These are phyloP conservation scores for Globisporangium uncinulatum DNA, from an alignment of 352 stramenopile species.

Conservation along the genomic window DNA sequence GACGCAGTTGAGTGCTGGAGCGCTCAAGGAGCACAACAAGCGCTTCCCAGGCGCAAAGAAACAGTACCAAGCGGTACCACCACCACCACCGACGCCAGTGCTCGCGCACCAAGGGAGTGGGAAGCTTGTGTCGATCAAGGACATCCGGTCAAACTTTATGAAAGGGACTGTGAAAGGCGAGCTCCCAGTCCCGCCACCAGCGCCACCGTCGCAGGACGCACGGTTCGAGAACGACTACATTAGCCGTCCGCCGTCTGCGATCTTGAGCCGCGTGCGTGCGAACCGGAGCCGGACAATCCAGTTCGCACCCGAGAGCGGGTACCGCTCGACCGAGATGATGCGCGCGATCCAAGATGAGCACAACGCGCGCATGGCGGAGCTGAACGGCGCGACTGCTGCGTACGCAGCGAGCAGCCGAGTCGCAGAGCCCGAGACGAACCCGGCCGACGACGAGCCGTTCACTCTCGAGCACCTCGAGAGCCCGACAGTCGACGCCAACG, in stretches of 20 bases:
- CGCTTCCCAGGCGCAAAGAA: constrained; percentile 9
- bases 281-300: constrained; percentile 40
- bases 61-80: neutral
- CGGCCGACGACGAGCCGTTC: constrained; percentile 11
- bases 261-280: constrained; percentile 36
- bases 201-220: neutral
- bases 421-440: constrained; percentile 8
- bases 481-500: neutral
- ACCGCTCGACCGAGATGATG: constrained; percentile 23
- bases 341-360: constrained; percentile 39
- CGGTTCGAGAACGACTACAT: constrained; percentile 17
- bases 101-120: constrained; percentile 9
- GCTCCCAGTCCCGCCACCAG: neutral
- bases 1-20: constrained; percentile 6
- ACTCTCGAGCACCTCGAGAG: constrained; percentile 11
- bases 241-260: constrained; percentile 29
- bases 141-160: constrained; percentile 17
- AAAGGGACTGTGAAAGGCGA: constrained; percentile 13
- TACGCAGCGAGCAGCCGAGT: constrained; percentile 10
- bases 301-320: constrained; percentile 27
- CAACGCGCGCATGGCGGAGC: constrained; percentile 33
- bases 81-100: neutral
- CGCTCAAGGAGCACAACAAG: constrained; percentile 7
- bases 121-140: constrained; percentile 39
- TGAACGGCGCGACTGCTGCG: constrained; percentile 3